phyloP scores from a whole-genome alignment of 2,329 filamentous ascomycete genomes.

The Paecilomyces niveus region DNA sequence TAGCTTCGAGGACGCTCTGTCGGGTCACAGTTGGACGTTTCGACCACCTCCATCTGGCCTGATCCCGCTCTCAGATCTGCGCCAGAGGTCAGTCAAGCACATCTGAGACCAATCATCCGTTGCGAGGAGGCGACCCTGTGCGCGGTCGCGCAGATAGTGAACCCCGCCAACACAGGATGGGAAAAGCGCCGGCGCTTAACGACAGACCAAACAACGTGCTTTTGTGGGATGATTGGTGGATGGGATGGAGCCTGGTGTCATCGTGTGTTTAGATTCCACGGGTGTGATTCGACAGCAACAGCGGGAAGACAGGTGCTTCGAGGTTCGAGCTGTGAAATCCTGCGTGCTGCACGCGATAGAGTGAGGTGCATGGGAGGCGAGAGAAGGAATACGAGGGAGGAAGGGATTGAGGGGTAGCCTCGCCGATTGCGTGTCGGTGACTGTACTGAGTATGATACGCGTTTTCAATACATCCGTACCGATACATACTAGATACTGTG shows the following conservation, averaged over 20 bases:
- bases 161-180: neutral
- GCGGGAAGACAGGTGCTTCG: neutral
- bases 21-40: neutral
- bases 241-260: neutral
- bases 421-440: neutral
- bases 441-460: neutral
- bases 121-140: neutral
- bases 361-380: neutral
- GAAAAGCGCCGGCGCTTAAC: conserved; percentile 7
- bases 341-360: neutral
- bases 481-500: neutral
- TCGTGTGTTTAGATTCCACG: neutral
- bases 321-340: neutral
- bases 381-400: neutral
- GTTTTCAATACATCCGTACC: neutral
- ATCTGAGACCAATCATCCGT: conserved; percentile 1
- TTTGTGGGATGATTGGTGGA: neutral
- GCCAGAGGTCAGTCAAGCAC: conserved; percentile 1
- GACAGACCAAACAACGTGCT: neutral
- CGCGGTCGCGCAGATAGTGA: neutral
- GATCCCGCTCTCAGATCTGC: neutral
- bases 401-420: no score
- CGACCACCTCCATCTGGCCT: neutral
- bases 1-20: neutral
- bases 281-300: neutral